Base-by-base conservation (phyloP, 257 asterid genomes). In the Knoxia roxburghii region DNA sequence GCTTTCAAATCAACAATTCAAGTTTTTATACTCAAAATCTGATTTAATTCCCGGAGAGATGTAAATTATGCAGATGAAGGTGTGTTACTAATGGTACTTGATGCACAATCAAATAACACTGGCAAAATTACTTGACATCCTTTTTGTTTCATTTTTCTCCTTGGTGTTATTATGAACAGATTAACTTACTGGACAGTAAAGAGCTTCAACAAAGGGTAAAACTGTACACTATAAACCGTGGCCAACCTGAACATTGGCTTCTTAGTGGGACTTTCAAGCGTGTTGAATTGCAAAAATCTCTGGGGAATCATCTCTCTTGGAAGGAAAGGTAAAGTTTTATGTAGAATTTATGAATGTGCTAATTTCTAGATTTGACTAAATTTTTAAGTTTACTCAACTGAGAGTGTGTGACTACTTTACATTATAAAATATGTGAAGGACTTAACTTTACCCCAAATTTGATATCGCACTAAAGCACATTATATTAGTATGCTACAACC, bases 241-340 rank as follows among this genome's bases (percentile, higher is more conserved):
- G 95, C 69, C 92, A 85, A 56, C 95, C 97, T 54, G 96, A 94
- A 84, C 96, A 94, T 76, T 94, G 99, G 97, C 91, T 85, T 62
- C 80, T 82, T 50, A 59, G 85, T 80, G 97, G 92, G 78, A 78
- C 83, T 82, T 94, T 78, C 78, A 94, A 94, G 80, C 97, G 97
- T 41, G 73, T 72, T 71, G 97, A 94, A 72, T 81, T 90, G 86
- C 99, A 86, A 70, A 84, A 86, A 75, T 87, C 99, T 73, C 91
- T 90, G 72, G 99, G 95, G 62, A 88, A 79, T 83, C 89, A 88
- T 86, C 83, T 94, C 20, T 88, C 96, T 43, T 94, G 97, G 96
- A 94, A 90, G 81, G 99, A 94, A 81, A 90, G 99, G 99, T 87
- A 75, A 78, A 71, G 33, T 66, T 58, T 37, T 37, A 11, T 60